Conservation (phyloP, 1,284 basidiomycete genomes). For the Schizopora paradoxa region DNA sequence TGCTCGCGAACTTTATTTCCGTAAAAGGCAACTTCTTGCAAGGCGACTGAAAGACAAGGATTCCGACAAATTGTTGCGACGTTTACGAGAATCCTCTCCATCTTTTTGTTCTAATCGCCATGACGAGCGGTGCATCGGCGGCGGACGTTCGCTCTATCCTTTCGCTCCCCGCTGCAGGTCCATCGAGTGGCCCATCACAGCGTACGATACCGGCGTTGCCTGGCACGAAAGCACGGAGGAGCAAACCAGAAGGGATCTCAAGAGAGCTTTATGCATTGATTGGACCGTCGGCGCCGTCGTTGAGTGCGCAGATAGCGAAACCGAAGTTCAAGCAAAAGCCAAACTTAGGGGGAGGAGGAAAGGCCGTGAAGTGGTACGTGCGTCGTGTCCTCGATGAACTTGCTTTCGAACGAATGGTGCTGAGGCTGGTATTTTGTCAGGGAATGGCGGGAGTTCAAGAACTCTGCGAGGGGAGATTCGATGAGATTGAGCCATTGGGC, state of each 20-base stretch:
- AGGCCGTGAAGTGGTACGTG: constrained; percentile 54
- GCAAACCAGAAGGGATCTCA: constrained; percentile 87
- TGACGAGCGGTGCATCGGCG: constrained; percentile 52
- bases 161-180: constrained; percentile 52
- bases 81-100: neutral
- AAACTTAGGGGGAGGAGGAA: constrained; percentile 52
- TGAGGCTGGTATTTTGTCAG: constrained; percentile 37
- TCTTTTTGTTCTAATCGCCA: constrained; percentile 24
- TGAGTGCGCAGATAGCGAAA: constrained; percentile 70
- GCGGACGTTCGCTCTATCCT: constrained; percentile 82
- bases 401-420: neutral
- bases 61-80: neutral
- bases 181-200: constrained; percentile 35
- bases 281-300: constrained; percentile 83
- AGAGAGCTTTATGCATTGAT: constrained; percentile 92
- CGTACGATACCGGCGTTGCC: constrained; percentile 36
- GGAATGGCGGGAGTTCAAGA: constrained; percentile 72
- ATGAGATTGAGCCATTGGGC: constrained; percentile 67
- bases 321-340: constrained; percentile 87
- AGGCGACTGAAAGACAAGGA: no score
- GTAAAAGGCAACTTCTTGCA: neutral
- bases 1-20: neutral
- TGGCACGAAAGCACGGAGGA: constrained; percentile 26
- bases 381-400: neutral
- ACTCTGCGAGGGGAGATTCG: constrained; percentile 54